Percentiles rank a stretch among this genome's conserved stretches.
These are phyloP conservation scores for Lactarius pseudohatsudake DNA, from an alignment of 768 basidiomycete genomes.

Conservation along the genomic window DNA sequence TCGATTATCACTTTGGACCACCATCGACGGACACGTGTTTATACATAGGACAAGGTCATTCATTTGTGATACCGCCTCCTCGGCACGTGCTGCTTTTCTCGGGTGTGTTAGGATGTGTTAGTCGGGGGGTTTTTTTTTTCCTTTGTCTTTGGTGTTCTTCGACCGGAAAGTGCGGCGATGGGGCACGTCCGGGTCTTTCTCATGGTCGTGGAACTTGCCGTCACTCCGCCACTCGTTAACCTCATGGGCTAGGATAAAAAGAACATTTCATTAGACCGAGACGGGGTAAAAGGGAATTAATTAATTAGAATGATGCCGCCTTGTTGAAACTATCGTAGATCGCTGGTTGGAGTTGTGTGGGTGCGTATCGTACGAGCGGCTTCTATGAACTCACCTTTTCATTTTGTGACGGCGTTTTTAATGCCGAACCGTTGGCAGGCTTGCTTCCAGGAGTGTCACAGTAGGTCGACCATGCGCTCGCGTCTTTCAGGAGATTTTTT, in stretches of 20 bases:
- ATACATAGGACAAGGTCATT: constrained; percentile 1
- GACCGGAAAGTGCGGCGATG: not conserved
- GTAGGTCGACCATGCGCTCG: constrained; percentile 9
- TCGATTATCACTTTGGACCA: not conserved
- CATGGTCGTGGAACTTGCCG: not conserved
- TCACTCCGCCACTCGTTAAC: not conserved
- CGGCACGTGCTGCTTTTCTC: not conserved
- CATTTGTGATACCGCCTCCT: not conserved
- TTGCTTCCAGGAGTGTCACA: not conserved
- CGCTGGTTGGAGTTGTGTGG: not conserved
- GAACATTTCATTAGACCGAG: not conserved
- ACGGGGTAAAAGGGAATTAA: not conserved
- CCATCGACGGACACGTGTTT: not conserved
- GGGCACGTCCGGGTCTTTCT: not conserved
- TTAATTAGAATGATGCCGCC: not conserved
- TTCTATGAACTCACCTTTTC: not conserved
- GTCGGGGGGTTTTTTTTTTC: not conserved
- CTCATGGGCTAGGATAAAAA: not conserved
- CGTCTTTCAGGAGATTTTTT: not conserved
- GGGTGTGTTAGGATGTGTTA: not conserved
- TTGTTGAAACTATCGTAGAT: not conserved
- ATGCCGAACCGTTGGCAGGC: not conserved
- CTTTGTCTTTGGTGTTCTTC: not conserved
- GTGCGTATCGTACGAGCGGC: not conserved
- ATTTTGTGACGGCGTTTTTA: not conserved